Evolutionary conservation across 371 early-diverging fungal species (phyloP).

Genomic region (Mortierella sp.): DNA sequence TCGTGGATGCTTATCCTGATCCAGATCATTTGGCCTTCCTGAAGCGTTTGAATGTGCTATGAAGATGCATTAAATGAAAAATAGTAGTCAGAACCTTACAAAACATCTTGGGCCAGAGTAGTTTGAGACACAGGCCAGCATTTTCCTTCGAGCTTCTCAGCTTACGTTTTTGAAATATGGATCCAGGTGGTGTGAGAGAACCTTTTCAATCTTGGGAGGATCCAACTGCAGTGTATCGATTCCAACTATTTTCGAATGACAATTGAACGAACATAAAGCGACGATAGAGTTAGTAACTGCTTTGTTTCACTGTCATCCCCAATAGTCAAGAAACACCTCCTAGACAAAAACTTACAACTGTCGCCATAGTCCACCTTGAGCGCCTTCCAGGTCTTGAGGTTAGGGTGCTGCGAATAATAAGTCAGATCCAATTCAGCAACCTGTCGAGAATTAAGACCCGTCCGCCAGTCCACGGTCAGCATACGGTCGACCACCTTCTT

Average conservation of each 20-base stretch:
- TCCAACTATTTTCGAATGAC: neutral
- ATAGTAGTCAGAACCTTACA: neutral
- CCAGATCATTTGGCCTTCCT: constrained; percentile 60
- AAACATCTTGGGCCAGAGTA: too few relatives aligned
- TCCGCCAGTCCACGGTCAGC: constrained; percentile 52
- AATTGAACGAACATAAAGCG: neutral
- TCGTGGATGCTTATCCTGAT: constrained; percentile 63
- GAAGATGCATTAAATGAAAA: neutral
- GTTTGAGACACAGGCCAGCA: neutral
- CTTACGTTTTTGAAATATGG: constrained; percentile 59
- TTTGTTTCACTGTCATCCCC: neutral
- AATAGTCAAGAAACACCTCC: neutral
- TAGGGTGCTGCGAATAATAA: constrained; percentile 45
- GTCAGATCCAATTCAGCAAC: constrained; percentile 61
- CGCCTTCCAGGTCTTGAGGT: constrained; percentile 56
- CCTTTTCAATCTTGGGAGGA: constrained; percentile 35
- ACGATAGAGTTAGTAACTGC: neutral
- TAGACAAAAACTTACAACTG: constrained; percentile 20
- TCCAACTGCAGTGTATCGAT: constrained; percentile 17
- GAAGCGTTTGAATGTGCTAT: constrained; percentile 60
- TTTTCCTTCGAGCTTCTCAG: neutral
- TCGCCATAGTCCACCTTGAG: constrained; percentile 45
- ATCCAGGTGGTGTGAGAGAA: constrained; percentile 36
- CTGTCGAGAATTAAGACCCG: constrained; percentile 60
- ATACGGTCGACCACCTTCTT: constrained; percentile 55